These are phyloP conservation scores for Hypoxylon sp. DNA, from an alignment of 2,329 filamentous ascomycete genomes.

Conservation along the genomic window DNA sequence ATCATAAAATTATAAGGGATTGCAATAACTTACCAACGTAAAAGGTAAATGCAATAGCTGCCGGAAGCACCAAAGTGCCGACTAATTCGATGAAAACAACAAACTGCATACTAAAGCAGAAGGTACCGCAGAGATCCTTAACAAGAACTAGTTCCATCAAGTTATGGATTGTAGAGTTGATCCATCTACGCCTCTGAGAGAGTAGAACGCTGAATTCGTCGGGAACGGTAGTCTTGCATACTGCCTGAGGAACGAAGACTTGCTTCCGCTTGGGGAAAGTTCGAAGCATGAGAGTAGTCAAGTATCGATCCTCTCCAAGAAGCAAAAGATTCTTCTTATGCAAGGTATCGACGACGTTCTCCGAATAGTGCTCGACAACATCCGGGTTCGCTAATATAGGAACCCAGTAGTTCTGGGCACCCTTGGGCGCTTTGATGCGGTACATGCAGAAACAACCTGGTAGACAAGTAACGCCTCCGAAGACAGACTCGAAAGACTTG, in stretches of 20 bases:
- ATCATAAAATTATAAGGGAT: neutral
- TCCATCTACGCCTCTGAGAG: conserved; percentile 97
- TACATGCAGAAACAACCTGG: conserved; percentile 99
- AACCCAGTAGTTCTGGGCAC: conserved; percentile 99
- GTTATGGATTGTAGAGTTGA: conserved; percentile 99
- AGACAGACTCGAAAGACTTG: conserved; percentile 98
- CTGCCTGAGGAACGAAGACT: conserved; percentile 97
- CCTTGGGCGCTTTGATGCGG: conserved; percentile 98
- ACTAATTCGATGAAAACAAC: conserved; percentile 95
- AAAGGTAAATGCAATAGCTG: conserved; percentile 96
- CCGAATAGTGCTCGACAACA: conserved; percentile 98
- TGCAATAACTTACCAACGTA: conserved; percentile 82
- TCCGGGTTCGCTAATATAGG: conserved; percentile 98
- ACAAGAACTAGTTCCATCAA: conserved; percentile 97
- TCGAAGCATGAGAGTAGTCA: conserved; percentile 97
- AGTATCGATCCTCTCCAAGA: conserved; percentile 95
- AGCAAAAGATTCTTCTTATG: conserved; percentile 97
- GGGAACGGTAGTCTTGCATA: conserved; percentile 98
- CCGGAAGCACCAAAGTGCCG: conserved; percentile 93
- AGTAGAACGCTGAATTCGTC: conserved; percentile 92
- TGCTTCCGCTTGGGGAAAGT: conserved; percentile 99
- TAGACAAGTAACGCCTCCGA: conserved; percentile 98
- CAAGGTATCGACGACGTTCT: conserved; percentile 97
- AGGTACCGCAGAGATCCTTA: conserved; percentile 95
- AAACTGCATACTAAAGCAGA: conserved; percentile 99